A percentile compares a stretch with the other conserved stretches of the same genome.
Conservation (phyloP, 352 stramenopile species). For the Globisporangium iwayamae region DNA sequence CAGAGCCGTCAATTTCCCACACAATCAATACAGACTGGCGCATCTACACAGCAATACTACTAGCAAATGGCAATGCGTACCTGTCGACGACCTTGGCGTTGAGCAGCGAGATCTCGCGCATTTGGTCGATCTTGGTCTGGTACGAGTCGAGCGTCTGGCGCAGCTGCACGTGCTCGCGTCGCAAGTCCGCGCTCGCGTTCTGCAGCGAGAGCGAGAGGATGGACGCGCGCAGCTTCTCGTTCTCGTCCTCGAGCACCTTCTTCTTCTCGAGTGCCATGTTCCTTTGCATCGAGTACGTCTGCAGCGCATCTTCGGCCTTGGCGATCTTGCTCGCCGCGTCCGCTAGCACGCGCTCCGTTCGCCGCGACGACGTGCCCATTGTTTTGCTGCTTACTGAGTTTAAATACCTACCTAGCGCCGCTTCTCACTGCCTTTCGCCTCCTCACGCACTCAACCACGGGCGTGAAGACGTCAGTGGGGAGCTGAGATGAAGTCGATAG, state of each 20-base stretch:
- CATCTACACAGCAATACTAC: neutral
- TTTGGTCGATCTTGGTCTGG: slow-evolving; percentile 87
- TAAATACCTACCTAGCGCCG: slow-evolving; percentile 7
- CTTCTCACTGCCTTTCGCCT: neutral
- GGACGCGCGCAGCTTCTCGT: slow-evolving; percentile 73
- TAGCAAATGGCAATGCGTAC: slow-evolving; percentile 20
- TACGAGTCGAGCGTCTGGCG: slow-evolving; percentile 84
- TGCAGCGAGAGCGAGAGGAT: slow-evolving; percentile 76
- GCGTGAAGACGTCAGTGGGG: neutral
- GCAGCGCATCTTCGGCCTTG: slow-evolving; percentile 61
- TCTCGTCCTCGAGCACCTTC: slow-evolving; percentile 71
- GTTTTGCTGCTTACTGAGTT: slow-evolving; percentile 2
- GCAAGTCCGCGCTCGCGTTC: slow-evolving; percentile 73
- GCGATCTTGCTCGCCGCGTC: slow-evolving; percentile 72
- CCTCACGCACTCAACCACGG: neutral
- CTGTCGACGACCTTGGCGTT: slow-evolving; percentile 84
- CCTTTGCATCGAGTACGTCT: slow-evolving; percentile 51
- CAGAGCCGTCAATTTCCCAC: neutral
- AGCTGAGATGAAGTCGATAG: neutral
- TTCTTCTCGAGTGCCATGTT: slow-evolving; percentile 60
- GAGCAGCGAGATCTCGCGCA: slow-evolving; percentile 83
- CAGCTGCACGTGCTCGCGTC: slow-evolving; percentile 78
- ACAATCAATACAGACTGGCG: neutral
- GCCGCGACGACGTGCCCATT: slow-evolving; percentile 48
- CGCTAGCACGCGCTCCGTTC: slow-evolving; percentile 62